These are phyloP conservation scores for Pythium aphanidermatum DNA, from an alignment of 352 stramenopile genomes.

Conservation along the genomic window DNA sequence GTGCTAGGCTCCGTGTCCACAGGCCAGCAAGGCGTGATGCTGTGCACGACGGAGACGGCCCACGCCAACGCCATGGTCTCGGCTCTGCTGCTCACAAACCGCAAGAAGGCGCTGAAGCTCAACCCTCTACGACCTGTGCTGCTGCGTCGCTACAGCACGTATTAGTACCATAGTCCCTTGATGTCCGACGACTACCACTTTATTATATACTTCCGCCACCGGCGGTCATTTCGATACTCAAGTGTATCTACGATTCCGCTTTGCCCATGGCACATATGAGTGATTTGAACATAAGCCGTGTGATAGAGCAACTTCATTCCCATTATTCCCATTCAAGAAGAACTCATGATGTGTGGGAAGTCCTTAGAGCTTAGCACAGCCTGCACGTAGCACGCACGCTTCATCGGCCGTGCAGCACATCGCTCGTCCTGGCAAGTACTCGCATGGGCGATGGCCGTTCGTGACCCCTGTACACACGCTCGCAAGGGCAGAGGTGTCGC, in stretches of 20 bases:
- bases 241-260: no score
- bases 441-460: conserved; percentile 36
- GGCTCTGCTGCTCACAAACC: conserved; percentile 71
- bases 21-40: conserved; percentile 67
- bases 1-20: conserved; percentile 57
- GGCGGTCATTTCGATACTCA: not conserved
- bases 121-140: conserved; percentile 41
- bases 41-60: conserved; percentile 40
- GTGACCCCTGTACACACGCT: conserved; percentile 24
- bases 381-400: conserved; percentile 44
- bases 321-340: no score
- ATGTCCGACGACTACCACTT: conserved; percentile 3
- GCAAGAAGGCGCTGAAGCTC: conserved; percentile 64
- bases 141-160: conserved; percentile 49
- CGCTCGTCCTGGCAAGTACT: conserved; percentile 40
- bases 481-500: conserved; percentile 22
- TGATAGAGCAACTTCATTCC: no score
- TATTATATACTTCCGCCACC: conserved; percentile 1
- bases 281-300: no score
- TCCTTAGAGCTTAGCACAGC: no score
- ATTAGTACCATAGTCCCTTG: conserved; percentile 21
- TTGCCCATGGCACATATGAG: no score
- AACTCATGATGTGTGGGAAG: no score
- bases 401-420: conserved; percentile 59
- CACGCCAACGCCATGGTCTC: conserved; percentile 81